Conservation (phyloP, 2,329 filamentous ascomycete species). For the Trichoderma koningiopsis region DNA sequence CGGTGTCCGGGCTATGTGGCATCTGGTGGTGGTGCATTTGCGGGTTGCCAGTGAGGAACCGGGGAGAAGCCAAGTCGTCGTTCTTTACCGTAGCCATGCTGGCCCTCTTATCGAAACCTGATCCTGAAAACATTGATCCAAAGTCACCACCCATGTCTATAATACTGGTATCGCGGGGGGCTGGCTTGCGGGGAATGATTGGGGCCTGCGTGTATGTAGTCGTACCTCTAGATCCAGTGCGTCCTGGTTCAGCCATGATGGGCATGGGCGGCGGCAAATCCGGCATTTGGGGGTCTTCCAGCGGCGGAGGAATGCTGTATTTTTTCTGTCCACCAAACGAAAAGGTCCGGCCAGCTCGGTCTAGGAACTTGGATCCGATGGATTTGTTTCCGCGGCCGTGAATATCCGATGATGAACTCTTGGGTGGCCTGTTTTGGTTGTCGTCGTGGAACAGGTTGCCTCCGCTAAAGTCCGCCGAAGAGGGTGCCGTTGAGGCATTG, state of each 20-base stretch:
- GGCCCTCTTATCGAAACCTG: conserved; percentile 57
- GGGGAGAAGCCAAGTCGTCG: conserved; percentile 42
- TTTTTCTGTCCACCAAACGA: conserved; percentile 62
- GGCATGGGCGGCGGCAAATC: conserved; percentile 45
- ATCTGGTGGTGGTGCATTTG: conserved; percentile 40
- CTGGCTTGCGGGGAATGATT: conserved; percentile 53
- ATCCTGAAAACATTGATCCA: conserved; percentile 56
- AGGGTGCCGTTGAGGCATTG: conserved; percentile 63
- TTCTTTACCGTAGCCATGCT: conserved; percentile 53
- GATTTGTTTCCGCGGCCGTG: conserved; percentile 49
- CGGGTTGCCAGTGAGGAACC: conserved; percentile 52
- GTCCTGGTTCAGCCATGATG: conserved; percentile 37
- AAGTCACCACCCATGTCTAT: conserved; percentile 62
- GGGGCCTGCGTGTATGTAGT: conserved; percentile 58
- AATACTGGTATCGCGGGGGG: conserved; percentile 42
- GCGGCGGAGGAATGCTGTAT: conserved; percentile 37
- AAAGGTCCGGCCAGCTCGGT: conserved; percentile 59
- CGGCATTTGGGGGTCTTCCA: conserved; percentile 35
- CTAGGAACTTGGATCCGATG: conserved; percentile 54
- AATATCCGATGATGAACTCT: conserved; percentile 37
- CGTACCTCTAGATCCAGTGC: conserved; percentile 50
- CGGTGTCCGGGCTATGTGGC: conserved; percentile 50
- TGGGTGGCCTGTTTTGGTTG: conserved; percentile 31
- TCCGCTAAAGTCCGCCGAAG: conserved; percentile 50
- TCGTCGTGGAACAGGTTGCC: conserved; percentile 35